Conservation (phyloP, 2,329 filamentous ascomycete species). For the Ceratocystis smalleyi region DNA sequence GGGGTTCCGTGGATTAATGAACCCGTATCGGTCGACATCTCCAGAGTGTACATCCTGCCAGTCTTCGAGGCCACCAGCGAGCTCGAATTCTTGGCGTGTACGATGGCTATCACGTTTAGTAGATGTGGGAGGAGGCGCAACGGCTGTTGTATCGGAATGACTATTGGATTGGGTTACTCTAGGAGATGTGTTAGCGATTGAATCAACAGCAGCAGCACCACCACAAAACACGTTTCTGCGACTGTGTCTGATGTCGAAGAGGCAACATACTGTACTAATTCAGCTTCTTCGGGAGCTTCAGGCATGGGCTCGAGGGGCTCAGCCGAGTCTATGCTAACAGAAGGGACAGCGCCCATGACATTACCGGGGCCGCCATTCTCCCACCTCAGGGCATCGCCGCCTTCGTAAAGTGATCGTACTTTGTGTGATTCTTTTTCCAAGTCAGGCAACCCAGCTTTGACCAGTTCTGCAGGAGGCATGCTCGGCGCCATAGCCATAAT, state of each 20-base stretch:
- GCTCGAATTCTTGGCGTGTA: conserved; percentile 29
- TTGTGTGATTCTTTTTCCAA: conserved; percentile 49
- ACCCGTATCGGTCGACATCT: conserved; percentile 53
- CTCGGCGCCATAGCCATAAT: conserved; percentile 1
- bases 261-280: conserved; percentile 19
- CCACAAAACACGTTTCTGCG: conserved; percentile 2
- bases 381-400: conserved; percentile 37
- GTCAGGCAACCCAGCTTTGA: conserved; percentile 34
- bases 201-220: not conserved
- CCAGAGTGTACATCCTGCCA: conserved; percentile 48
- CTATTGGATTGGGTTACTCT: conserved; percentile 13
- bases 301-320: conserved; percentile 35
- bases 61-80: conserved; percentile 47
- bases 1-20: conserved; percentile 34
- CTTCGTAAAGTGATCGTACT: conserved; percentile 51
- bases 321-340: conserved; percentile 18
- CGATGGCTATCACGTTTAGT: conserved; percentile 28
- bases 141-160: conserved; percentile 25
- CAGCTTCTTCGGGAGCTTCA: conserved; percentile 37
- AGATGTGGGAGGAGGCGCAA: conserved; percentile 29
- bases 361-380: conserved; percentile 29
- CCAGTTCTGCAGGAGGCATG: conserved; percentile 33
- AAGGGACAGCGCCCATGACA: not conserved
- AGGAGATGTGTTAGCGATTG: conserved; percentile 19
- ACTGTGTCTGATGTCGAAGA: not conserved